These are phyloP conservation scores for Aureobasidium namibiae DNA, from an alignment of 2,329 filamentous ascomycete species.

Conservation along the genomic window DNA sequence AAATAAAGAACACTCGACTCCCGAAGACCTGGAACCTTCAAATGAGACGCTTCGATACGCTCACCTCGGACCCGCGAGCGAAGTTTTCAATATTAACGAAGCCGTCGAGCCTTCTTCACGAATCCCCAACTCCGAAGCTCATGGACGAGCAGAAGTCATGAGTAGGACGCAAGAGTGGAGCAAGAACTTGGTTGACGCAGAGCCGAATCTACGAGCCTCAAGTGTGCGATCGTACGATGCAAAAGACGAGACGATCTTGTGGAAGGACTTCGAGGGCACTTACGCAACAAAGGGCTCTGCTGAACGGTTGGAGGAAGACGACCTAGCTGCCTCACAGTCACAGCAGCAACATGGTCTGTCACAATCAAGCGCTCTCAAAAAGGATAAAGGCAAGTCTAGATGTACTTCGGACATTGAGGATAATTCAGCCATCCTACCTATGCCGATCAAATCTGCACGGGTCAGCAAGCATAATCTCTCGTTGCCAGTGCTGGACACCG, in stretches of 20 bases:
- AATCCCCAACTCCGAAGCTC: not conserved
- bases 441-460: not conserved
- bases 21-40: not conserved
- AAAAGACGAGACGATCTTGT: not conserved
- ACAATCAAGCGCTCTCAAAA: not conserved
- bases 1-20: not conserved
- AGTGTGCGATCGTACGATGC: slow-evolving; percentile 13
- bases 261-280: slow-evolving; percentile 3
- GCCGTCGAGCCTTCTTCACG: not conserved
- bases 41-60: not conserved
- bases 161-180: slow-evolving; percentile 96
- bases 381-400: not conserved
- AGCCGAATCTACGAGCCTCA: slow-evolving; percentile 32
- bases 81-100: not conserved
- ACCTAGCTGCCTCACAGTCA: not conserved
- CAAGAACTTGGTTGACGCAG: slow-evolving; percentile 74
- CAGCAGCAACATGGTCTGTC: not conserved
- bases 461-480: not conserved
- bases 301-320: not conserved
- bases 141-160: slow-evolving; percentile 53
- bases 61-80: not conserved
- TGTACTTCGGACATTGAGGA: not conserved
- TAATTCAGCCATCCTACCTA: not conserved
- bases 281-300: not conserved
- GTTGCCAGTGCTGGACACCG: not conserved